Evolutionary conservation across 208 protist genomes (phyloP), one percentile per base, ranked within the genome.

Genomic region (Lotmaria passim): DNA sequence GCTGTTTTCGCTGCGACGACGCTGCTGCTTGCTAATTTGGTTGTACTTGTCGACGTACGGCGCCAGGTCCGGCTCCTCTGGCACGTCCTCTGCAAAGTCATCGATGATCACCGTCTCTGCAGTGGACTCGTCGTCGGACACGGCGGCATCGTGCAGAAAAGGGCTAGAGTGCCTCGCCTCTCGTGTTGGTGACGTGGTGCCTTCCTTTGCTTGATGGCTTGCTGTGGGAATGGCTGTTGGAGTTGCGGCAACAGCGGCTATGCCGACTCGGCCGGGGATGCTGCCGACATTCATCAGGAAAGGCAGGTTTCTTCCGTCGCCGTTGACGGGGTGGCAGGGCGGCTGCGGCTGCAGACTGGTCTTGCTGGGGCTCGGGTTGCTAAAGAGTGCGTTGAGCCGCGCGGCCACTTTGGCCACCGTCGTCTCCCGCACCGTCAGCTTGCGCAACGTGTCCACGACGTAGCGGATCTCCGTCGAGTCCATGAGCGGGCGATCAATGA

Each of bases 401-500:
- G 44, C 46, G 14, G 24, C 19, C n/a, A 56, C 62, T 3, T 59
- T 6, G 19, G 15, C 62, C 0, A 39, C 46, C 2, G 44, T 38
- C 17, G 56, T 5, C 7, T 69, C 62, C 2, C 7, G 43, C 23
- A 26, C 2, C 6, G 50, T 53, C 23, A 78, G 64, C 33, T 62
- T 70, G 7, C 47, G 63, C 65, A 81, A 46, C 26, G 43, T 41
- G 10, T 71, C 51, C 7, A 34, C 19, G 31, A 84, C 14, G 19
- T 64, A 24, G 21, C 57, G 36, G 5, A 74, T 12, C 55, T 84
- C 73, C 30, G 24, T 4, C 5, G 44, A 3, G 50, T 79, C 69
- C 84, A 93, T 87, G 19, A 93, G 61, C 5, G 76, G 77, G 19
- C 71, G 34, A 46, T 82, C 75, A 53, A 93, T 82, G 23, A 93